Percentiles rank a stretch among this genome's conserved stretches.
These are phyloP conservation scores for Paracamarosporium sp. DNA, from an alignment of 2,329 filamentous ascomycete genomes.

Conservation along the genomic window DNA sequence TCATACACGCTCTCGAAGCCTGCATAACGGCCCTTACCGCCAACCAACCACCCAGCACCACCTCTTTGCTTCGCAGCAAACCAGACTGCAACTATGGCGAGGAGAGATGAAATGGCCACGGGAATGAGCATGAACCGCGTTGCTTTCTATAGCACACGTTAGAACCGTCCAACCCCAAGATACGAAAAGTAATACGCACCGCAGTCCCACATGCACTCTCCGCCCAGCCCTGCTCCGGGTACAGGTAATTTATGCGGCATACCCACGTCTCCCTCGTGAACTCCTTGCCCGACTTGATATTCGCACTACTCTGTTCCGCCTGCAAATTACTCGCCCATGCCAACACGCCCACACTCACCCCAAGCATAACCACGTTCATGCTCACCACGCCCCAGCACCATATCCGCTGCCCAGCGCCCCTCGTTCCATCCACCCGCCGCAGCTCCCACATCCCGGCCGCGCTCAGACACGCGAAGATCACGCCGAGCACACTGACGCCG, in stretches of 20 bases:
- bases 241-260: constrained; percentile 31
- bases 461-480: constrained; percentile 24
- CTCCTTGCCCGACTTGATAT: constrained; percentile 19
- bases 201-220: constrained; percentile 29
- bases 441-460: constrained; percentile 38
- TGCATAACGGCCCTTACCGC: constrained; percentile 35
- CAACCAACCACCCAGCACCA: constrained; percentile 32
- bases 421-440: constrained; percentile 30
- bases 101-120: constrained; percentile 24
- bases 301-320: constrained; percentile 15
- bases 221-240: constrained; percentile 28
- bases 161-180: neutral
- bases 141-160: constrained; percentile 22
- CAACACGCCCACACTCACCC: constrained; percentile 25
- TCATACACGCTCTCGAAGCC: constrained; percentile 35
- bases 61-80: constrained; percentile 32
- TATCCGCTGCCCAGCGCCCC: constrained; percentile 22
- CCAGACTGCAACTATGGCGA: constrained; percentile 25
- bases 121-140: constrained; percentile 32
- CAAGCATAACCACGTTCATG: constrained; percentile 21
- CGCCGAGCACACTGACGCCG: constrained; percentile 21
- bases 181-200: constrained; percentile 14
- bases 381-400: constrained; percentile 37
- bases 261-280: constrained; percentile 36
- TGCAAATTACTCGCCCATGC: constrained; percentile 30